Evolutionary conservation across 352 stramenopile species (phyloP), one percentile per base, ranked within the genome.

Genomic region (Phytopythium ostracodes): DNA sequence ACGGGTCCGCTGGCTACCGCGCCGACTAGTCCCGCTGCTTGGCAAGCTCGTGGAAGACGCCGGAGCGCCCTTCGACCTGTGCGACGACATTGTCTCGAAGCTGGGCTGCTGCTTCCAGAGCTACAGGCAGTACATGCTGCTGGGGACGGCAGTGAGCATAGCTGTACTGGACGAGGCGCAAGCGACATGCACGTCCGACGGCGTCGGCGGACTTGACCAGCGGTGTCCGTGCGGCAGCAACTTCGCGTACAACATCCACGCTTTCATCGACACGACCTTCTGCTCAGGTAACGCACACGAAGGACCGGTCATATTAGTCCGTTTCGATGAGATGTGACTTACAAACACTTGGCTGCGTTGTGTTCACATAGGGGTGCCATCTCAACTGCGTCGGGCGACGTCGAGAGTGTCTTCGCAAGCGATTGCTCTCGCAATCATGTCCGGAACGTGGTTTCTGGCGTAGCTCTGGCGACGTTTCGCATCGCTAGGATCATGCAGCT

Each of bases 81-180:
- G 81, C 61, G 58, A 66, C 14, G 83, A 92, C 44, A 90, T 94
- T 29, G 80, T 89, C 12, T 71, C 78, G n/a, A 60, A 83, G 36
- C 63, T 94, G 55, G 85, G 81, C 44, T 94, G 82, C 62, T 94
- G 82, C 57, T 94, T 92, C 62, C 82, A 94, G 67, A 94, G 81
- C 55, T 94, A 92, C 64, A 73, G 75, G 25, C 81, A 89, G 59
- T 92, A 89, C 62, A 87, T 91, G 70, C 44, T 81, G 59, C 62
- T 84, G 14, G 82, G 82, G 31, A 94, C 80, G 8, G n/a, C 70
- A 0, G 74, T 72, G 0, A 78, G 67, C 27, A 68, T 88, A n/a
- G 60, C 59, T 14, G 70, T 76, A 12, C 63, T 92, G 50, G 67
- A 88, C 24, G 63, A 77, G 15, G 71, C 79, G 1, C 73, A 91